These are phyloP conservation scores for Lactarius evosmus DNA, from an alignment of 768 basidiomycete species.

Conservation along the genomic window DNA sequence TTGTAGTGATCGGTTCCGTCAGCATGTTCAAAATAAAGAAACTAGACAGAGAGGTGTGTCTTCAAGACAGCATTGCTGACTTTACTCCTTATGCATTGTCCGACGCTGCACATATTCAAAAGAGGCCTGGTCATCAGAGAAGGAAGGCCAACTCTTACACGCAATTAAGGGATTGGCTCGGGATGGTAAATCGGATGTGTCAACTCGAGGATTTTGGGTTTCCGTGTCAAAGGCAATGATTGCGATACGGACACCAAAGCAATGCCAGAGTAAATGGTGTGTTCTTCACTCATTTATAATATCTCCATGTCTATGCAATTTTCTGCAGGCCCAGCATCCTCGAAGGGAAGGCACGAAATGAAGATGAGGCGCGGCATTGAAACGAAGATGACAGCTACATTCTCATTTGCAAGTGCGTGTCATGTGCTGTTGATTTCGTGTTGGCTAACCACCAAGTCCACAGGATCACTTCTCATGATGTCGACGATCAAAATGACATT, in stretches of 20 bases:
- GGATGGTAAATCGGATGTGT: no score
- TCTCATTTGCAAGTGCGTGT: background rate
- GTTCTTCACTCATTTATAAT: no score
- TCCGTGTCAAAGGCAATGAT: background rate
- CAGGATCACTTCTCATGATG: background rate
- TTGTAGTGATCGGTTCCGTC: background rate
- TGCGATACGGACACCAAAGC: background rate
- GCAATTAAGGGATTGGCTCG: background rate
- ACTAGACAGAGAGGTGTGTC: background rate
- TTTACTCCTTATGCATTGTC: no score
- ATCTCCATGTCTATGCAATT: no score
- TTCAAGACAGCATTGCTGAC: no score
- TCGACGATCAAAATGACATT: background rate
- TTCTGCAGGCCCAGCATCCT: background rate
- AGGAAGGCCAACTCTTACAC: background rate
- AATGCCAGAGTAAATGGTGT: slow-evolving; percentile 1
- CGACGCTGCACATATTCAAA: no score
- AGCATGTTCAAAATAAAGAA: background rate
- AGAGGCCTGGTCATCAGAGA: background rate
- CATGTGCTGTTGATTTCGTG: background rate
- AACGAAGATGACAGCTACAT: background rate
- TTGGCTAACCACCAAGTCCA: no score
- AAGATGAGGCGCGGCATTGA: background rate
- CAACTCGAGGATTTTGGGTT: no score
- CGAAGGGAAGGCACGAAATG: background rate